Evolutionary conservation across 805 yeast species (phyloP), one percentile per base, ranked within the genome.

Genomic region (Wickerhamiella australiensis): DNA sequence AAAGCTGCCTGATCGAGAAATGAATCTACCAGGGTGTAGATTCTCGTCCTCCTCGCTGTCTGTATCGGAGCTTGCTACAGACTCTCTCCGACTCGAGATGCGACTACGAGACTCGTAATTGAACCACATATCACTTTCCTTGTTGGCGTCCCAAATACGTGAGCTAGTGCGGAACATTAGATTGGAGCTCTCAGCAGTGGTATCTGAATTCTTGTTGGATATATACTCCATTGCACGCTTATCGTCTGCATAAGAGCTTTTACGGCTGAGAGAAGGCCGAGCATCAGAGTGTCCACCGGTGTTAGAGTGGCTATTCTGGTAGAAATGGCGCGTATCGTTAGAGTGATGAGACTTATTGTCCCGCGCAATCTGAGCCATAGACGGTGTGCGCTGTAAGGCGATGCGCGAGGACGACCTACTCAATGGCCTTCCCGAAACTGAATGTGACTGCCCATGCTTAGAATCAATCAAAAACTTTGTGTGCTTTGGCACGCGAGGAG

Each of bases 81-180:
- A 41, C 25, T 54, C 50, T 22, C 57, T 52, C 8, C 50, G 46
- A 13, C 38, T 38, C 46, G 37, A 56, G 38, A 15, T 50, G 49
- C 40, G 57, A 48, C 56, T 56, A 52, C 46, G 53, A 47, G 33
- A 53, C 20, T 45, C 47, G 25, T 18, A 25, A 5, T 15, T 15
- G 18, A 45, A 46, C 27, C 26, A 37, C 26, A 31, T 17, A 23
- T 35, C 49, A 56, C 50, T 49, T 47, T 60, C 60, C 20, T 56
- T 52, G 7, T 53, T 38, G 21, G 56, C 61, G 42, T 52, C 57
- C 59, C 60, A 57, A 17, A 60, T 52, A 22, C 59, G 51, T 9
- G 62, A 59, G 9, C 61, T 62, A 1, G 62, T 57, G 17, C 63
- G 56, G 27, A 47, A 52, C 40, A 59, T 31, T 42, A 59, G 46